Percentiles rank a stretch among this genome's conserved stretches.
These are phyloP conservation scores for Saccharomyces jurei DNA, from an alignment of 805 yeast genomes.

Conservation along the genomic window DNA sequence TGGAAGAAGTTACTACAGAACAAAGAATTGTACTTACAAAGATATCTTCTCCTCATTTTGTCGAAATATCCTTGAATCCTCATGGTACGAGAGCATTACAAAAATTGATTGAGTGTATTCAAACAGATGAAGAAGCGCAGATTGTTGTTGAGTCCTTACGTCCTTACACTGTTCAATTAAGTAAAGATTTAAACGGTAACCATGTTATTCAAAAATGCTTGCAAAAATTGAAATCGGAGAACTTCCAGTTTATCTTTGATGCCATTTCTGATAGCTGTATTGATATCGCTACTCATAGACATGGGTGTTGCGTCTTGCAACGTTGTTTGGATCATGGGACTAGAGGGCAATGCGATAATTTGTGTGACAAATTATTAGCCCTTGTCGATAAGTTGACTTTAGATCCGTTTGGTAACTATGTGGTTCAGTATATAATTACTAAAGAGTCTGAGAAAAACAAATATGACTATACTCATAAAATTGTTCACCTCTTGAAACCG, in stretches of 20 bases:
- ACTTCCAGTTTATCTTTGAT: constrained; percentile 82
- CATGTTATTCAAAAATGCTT: constrained; percentile 92
- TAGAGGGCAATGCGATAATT: constrained; percentile 53
- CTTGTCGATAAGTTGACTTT: constrained; percentile 63
- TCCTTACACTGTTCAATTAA: constrained; percentile 67
- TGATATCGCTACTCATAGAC: constrained; percentile 87
- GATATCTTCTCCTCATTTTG: constrained; percentile 65
- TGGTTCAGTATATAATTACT: constrained; percentile 80
- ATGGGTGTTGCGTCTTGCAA: constrained; percentile 95
- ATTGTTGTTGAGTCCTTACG: constrained; percentile 52
- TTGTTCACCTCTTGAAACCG: constrained; percentile 30
- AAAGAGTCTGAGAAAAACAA: constrained; percentile 32
- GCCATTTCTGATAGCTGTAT: constrained; percentile 67
- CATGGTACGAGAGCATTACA: constrained; percentile 96
- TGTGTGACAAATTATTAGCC: constrained; percentile 60
- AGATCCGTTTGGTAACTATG: constrained; percentile 96
- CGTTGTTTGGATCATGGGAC: constrained; percentile 90
- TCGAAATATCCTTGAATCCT: constrained; percentile 78
- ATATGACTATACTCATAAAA: constrained; percentile 26
- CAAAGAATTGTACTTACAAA: constrained; percentile 65
- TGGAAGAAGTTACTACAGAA: constrained; percentile 63
- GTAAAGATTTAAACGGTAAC: constrained; percentile 90
- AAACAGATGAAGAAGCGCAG: constrained; percentile 61
- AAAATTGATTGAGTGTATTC: constrained; percentile 76
- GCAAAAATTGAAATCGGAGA: constrained; percentile 56